Base-by-base conservation (phyloP, 2,329 filamentous ascomycete genomes). In the Pseudogymnoascus sp. region DNA sequence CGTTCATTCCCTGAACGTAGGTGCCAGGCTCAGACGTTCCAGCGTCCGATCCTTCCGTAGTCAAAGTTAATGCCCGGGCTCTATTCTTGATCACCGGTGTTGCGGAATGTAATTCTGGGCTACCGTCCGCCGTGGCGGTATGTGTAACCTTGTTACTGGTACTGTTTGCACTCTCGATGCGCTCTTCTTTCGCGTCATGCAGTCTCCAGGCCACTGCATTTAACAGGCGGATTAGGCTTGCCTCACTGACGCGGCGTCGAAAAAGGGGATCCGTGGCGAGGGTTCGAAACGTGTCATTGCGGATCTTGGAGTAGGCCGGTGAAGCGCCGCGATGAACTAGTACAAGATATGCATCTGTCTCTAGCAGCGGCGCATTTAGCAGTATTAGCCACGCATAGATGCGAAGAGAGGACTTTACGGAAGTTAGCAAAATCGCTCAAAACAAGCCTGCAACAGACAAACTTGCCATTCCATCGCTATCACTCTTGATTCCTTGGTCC, bases 1-100 rank as follows among this genome's bases (percentile, higher is more conserved):
- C 94, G 72, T 99, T 99, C 93, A 99, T 97, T 67, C 94, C 94
- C 75, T 99, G 94, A 2, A 99, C 93, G 69, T 99, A 99, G 40
- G 90, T 92, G 33, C 92, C 90, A 9, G 90, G 83, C 68, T 90
- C 87, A 33, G 78, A 76, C 2, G 77, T 78, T 62, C 81, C 82
- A 5, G 79, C 78, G 65, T 87, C 84, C 66, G 87, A 81, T 64
- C 85, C 80, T 70, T 87, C 84, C 0, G 82, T 86, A 1, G 83
- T 87, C 61, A 87, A 75, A 10, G 83, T 83, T 61, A 84, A 71
- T 33, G 83, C 82, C 36, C 82, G 78, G n/a, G 79, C 76, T 64
- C 83, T 66, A 11, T 73, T 70, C 64, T 77, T 77, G 64, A 75
- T 65, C 13, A 65, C 60, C 7, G 69, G 68, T n/a, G 66, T 65